Conservation (phyloP, 2,329 filamentous ascomycete genomes). For the Fusarium tuaranense region DNA sequence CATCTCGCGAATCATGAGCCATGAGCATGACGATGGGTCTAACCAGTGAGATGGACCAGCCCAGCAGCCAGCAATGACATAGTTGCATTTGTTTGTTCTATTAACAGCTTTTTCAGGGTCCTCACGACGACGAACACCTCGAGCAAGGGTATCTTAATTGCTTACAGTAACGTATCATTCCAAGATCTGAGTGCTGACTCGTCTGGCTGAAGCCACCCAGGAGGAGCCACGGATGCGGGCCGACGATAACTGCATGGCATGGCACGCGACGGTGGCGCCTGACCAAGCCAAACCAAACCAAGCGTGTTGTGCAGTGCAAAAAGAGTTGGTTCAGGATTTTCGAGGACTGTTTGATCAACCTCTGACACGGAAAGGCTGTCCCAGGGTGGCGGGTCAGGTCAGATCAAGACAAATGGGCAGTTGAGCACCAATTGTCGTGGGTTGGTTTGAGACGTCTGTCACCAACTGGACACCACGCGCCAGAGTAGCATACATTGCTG, state of each 20-base stretch:
- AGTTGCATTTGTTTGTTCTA: slow-evolving; percentile 9
- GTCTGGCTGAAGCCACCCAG: slow-evolving; percentile 20
- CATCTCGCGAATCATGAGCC: background rate
- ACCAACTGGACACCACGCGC: slow-evolving; percentile 11
- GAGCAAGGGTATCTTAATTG: slow-evolving; percentile 24
- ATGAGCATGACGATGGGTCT: background rate
- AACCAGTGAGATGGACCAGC: background rate
- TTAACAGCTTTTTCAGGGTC: slow-evolving; percentile 6
- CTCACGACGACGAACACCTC: slow-evolving; percentile 1
- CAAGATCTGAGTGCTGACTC: slow-evolving; percentile 29
- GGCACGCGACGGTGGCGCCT: background rate
- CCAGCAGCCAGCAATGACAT: slow-evolving; percentile 22
- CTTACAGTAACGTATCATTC: slow-evolving; percentile 36
- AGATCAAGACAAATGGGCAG: slow-evolving; percentile 15
- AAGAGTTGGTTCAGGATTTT: background rate
- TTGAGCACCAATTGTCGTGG: background rate
- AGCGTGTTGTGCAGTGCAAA: background rate
- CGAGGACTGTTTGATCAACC: slow-evolving; percentile 3
- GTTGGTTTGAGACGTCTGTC: background rate
- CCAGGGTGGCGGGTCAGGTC: slow-evolving; percentile 13
- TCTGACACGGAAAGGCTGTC: background rate
- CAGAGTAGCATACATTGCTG: background rate
- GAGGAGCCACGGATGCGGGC: slow-evolving; percentile 21
- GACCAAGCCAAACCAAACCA: slow-evolving; percentile 3
- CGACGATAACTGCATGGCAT: slow-evolving; percentile 24